These are phyloP conservation scores for Lecanosticta acicola DNA, from an alignment of 2,329 filamentous ascomycete species.

Conservation along the genomic window DNA sequence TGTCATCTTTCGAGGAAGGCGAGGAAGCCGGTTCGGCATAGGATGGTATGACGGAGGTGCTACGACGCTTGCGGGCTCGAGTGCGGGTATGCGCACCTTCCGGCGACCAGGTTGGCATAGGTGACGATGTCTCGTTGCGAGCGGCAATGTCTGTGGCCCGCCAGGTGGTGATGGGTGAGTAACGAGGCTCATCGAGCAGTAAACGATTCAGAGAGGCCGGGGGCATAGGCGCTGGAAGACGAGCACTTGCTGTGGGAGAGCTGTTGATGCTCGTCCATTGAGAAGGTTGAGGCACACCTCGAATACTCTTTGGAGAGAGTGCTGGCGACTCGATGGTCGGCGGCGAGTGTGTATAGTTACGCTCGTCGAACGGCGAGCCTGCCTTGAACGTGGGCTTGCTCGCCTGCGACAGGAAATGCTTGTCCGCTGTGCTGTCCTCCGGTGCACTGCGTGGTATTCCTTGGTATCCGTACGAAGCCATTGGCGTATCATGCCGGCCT, in stretches of 20 bases:
- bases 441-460: constrained; percentile 20
- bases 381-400: constrained; percentile 21
- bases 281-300: constrained; percentile 3
- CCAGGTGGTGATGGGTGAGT: constrained; percentile 19
- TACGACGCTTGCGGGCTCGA: constrained; percentile 9
- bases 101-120: background rate
- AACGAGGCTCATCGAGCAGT: constrained; percentile 19
- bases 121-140: background rate
- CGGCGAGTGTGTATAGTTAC: constrained; percentile 12
- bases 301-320: constrained; percentile 29
- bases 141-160: constrained; percentile 11
- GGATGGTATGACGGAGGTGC: constrained; percentile 7
- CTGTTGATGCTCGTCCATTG: constrained; percentile 29
- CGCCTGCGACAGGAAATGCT: constrained; percentile 11
- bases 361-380: constrained; percentile 23
- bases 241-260: constrained; percentile 2
- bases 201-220: constrained; percentile 10
- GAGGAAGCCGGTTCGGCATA: constrained; percentile 2
- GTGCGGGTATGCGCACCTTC: background rate
- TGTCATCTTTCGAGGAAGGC: constrained; percentile 7
- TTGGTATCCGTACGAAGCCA: constrained; percentile 3
- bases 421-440: constrained; percentile 1
- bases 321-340: constrained; percentile 17
- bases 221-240: constrained; percentile 2
- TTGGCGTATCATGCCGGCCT: constrained; percentile 15